phyloP scores from a whole-genome alignment of 2,329 filamentous ascomycete species.

The Fusarium sp. region DNA sequence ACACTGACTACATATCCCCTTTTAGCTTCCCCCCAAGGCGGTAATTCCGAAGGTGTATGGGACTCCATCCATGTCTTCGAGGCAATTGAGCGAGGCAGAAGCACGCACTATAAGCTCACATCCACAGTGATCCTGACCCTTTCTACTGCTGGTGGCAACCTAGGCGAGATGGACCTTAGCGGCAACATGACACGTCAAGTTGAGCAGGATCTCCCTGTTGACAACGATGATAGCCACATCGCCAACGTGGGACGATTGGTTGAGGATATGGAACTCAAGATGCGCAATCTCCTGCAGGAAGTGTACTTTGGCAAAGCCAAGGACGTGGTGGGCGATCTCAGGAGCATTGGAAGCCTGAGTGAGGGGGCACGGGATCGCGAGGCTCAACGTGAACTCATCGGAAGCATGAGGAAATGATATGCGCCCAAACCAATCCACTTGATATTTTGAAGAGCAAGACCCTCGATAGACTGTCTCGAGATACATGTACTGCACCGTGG shows the following conservation, averaged over 20 bases:
- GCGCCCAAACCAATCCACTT: neutral
- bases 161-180: conserved; percentile 90
- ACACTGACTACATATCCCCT: conserved; percentile 16
- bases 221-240: conserved; percentile 92
- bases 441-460: conserved; percentile 16
- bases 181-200: conserved; percentile 99
- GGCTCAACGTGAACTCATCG: conserved; percentile 88
- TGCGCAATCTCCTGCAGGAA: conserved; percentile 97
- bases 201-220: conserved; percentile 88
- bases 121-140: conserved; percentile 95
- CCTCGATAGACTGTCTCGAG: conserved; percentile 23
- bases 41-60: conserved; percentile 83
- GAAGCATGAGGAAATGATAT: conserved; percentile 61
- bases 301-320: conserved; percentile 99
- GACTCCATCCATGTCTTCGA: conserved; percentile 99
- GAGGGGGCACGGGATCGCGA: conserved; percentile 86
- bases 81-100: conserved; percentile 89
- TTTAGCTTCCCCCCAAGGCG: conserved; percentile 71
- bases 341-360: conserved; percentile 85
- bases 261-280: conserved; percentile 99
- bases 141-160: conserved; percentile 64
- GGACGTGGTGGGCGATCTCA: conserved; percentile 94
- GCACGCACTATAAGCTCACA: conserved; percentile 96
- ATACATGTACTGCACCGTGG: neutral
- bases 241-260: conserved; percentile 93